Evolutionary conservation across 805 yeast genomes (phyloP).

Genomic region (Suhomyces xylopsoci): DNA sequence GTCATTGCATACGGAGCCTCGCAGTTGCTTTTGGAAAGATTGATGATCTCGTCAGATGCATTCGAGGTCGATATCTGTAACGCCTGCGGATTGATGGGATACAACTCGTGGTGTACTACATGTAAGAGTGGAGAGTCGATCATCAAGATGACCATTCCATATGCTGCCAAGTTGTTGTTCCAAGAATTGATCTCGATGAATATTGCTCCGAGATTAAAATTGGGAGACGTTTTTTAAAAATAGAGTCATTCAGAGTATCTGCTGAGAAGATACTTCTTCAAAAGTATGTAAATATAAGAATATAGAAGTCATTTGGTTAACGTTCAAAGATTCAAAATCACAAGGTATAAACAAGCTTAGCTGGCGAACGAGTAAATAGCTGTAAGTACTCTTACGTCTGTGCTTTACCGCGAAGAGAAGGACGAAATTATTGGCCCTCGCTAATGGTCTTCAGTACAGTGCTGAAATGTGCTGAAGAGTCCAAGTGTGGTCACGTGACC

Average conservation of each 20-base stretch:
- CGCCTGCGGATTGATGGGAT: conserved; percentile 94
- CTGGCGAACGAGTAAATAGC: too few species aligned
- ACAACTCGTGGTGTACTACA: conserved; percentile 96
- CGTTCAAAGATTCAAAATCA: too few species aligned
- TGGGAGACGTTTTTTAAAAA: conserved; percentile 74
- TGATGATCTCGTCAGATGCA: conserved; percentile 96
- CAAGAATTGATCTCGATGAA: conserved; percentile 98
- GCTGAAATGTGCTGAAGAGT: too few species aligned
- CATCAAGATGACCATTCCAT: conserved; percentile 93
- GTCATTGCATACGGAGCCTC: conserved; percentile 99
- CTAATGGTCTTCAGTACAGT: too few species aligned
- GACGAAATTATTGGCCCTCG: too few species aligned
- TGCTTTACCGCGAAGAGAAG: too few species aligned
- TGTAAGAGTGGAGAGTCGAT: conserved; percentile 86
- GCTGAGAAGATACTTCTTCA: background rate
- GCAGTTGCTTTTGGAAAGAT: conserved; percentile 85
- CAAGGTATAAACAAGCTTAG: too few species aligned
- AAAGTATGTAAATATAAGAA: background rate
- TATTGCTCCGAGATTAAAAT: conserved; percentile 90
- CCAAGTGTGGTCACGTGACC: too few species aligned
- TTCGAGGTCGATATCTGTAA: conserved; percentile 96
- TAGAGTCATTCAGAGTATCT: background rate
- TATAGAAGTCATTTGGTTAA: background rate
- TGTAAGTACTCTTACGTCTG: too few species aligned
- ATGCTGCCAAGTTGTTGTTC: conserved; percentile 96